Base-by-base conservation (phyloP, 2,329 filamentous ascomycete species). In the Monilinia fructicola region DNA sequence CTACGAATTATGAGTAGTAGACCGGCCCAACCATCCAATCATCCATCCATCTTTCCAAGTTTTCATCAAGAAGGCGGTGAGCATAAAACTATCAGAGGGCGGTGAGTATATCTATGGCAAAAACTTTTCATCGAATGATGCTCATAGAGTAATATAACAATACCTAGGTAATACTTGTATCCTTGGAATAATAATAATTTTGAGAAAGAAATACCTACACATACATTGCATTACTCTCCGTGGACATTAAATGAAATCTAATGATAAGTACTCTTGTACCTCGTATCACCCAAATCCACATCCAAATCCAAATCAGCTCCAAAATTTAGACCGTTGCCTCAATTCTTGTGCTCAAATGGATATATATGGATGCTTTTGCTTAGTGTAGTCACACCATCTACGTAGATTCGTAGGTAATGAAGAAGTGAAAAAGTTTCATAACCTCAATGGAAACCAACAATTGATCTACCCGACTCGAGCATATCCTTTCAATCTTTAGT, bases 281-380 rank as follows among this genome's bases (percentile, higher is more conserved):
- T 35, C 6, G 31, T 35, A 35, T 35, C 9, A 59, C 42, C n/a
- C n/a, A n/a, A n/a, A n/a, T n/a, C n/a, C n/a, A n/a, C n/a, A n/a
- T n/a, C n/a, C 56, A 59, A 26, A 59, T 21, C 26, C 46, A 48
- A 48, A 59, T 48, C 42, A 48, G 28, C 56, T 60, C n/a, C 42
- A 26, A 31, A 48, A 35, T 21, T 48, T 48, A 48, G 18, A 28
- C 10, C 6, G 28, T 48, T 35, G 23, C 12, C 48, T 50, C 44
- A 26, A 60, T 50, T 50, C 44, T 11, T 50, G 44, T 60, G 28
- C 12, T n/a, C 58, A 50, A 48, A 35, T n/a, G n/a, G n/a, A n/a
- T n/a, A n/a, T n/a, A n/a, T n/a, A n/a, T n/a, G n/a, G n/a, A n/a
- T 60, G 42, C 14, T 48, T 48, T 21, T 46, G 12, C 10, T 46